Percentiles rank a stretch among this genome's conserved stretches.
These are phyloP conservation scores for Eimeria necatrix DNA, from an alignment of 169 alveolate species.

Conservation along the genomic window DNA sequence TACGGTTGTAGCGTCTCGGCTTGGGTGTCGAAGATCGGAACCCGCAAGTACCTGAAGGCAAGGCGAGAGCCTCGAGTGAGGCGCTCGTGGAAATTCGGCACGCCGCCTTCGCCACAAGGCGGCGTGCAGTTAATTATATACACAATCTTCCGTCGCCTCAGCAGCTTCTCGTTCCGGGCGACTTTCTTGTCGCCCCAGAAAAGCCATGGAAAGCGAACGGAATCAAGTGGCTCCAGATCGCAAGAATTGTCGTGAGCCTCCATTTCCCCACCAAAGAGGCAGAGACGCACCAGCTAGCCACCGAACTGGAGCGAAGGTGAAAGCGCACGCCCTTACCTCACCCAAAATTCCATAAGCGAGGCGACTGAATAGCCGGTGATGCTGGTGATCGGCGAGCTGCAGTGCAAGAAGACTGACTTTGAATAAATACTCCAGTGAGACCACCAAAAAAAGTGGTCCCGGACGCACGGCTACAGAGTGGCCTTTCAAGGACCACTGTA, in stretches of 20 bases:
- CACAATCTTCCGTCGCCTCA: slow-evolving; percentile 64
- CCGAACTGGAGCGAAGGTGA: neutral
- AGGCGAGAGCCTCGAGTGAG: slow-evolving; percentile 14
- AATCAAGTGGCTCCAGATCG: slow-evolving; percentile 70
- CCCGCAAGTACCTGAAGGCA: slow-evolving; percentile 72
- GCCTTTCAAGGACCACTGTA: too few relatives aligned
- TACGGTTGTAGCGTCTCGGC: slow-evolving; percentile 74
- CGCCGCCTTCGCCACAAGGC: slow-evolving; percentile 80
- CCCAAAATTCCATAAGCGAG: slow-evolving; percentile 25
- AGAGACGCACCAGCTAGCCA: neutral
- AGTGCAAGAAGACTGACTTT: too few relatives aligned
- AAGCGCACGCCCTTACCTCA: neutral
- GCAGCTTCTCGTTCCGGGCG: slow-evolving; percentile 77
- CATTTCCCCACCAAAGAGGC: neutral
- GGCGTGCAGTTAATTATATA: slow-evolving; percentile 83
- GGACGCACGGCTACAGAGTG: too few relatives aligned
- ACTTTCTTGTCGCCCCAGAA: slow-evolving; percentile 78
- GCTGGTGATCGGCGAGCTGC: too few relatives aligned
- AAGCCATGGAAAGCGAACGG: slow-evolving; percentile 81
- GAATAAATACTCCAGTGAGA: too few relatives aligned
- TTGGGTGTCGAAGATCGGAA: slow-evolving; percentile 78
- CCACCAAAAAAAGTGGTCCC: too few relatives aligned
- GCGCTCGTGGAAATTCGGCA: slow-evolving; percentile 80
- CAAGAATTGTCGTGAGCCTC: neutral
- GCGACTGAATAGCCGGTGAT: neutral